Base-by-base conservation (phyloP, 345 rosid genomes). In the Laguncularia racemosa region DNA sequence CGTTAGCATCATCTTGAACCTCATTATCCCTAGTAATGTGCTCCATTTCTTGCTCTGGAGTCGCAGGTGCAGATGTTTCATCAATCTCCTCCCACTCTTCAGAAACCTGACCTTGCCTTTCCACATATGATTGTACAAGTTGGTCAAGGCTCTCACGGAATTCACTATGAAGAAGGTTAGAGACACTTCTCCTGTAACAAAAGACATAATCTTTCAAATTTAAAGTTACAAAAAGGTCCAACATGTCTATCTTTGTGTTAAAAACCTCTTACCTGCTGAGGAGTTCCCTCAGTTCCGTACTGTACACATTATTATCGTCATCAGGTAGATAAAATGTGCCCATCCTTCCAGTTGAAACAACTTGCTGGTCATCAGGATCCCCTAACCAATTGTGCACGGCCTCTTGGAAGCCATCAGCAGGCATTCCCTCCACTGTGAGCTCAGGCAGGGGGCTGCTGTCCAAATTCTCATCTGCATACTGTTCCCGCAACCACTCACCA, bases 111-210 rank as follows among this genome's bases (percentile, higher is more conserved):
- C 83, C 82, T 83, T 83, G 89, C 80, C 99, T 84, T 72, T 89
- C 86, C 71, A 82, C 86, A 60, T 89, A 84, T 48, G 99, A 86
- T 61, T 73, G 96, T 57, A 89, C 62, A 76, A 92, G 71, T 47
- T 83, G 97, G 67, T 89, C 85, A 57, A 92, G 99, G 67, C 82
- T 84, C 69, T 84, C 83, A 14, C 97, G 89, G 70, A 92, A 92
- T 68, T 88, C 84, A 75, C 99, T 92, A 20, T 49, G 86, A 54
- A 92, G 91, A 73, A 92, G 95, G 63, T 78, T 89, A 55, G 98
- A 89, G 46, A 92, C 99, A 50, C 97, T 84, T 78, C 99, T 83
- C 91, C 98, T 92, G 64, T 55, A 66, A 56, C 40, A 70, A 64
- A 61, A 56, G 67, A 64, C 28, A 55, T 52, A 16, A 50, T 58